These are phyloP conservation scores for Tricholoma saponaceum DNA, from an alignment of 768 basidiomycete genomes.

Conservation along the genomic window DNA sequence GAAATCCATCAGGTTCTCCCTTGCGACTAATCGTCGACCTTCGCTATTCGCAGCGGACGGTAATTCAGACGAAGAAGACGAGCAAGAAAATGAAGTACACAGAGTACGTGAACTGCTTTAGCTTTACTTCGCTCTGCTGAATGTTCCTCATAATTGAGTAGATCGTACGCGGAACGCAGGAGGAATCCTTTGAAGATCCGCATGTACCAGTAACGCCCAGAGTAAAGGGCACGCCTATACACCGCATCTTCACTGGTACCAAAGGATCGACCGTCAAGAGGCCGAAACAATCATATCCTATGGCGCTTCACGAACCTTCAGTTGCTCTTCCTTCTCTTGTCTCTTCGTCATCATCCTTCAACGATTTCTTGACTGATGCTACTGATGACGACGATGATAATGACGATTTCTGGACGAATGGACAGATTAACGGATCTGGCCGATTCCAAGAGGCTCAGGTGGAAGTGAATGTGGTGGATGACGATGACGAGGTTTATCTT, in stretches of 20 bases:
- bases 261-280: slow-evolving; percentile 15
- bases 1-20: slow-evolving; percentile 25
- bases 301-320: slow-evolving; percentile 15
- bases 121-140: not conserved
- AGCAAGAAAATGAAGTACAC: slow-evolving; percentile 19
- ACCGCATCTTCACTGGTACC: slow-evolving; percentile 27
- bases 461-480: not conserved
- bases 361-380: not conserved
- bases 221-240: slow-evolving; percentile 15
- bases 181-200: slow-evolving; percentile 15
- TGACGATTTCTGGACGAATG: not conserved
- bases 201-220: slow-evolving; percentile 16
- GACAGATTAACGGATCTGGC: not conserved
- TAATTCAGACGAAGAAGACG: slow-evolving; percentile 6
- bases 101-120: slow-evolving; percentile 11
- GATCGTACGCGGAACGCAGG: slow-evolving; percentile 24
- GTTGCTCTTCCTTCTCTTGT: slow-evolving; percentile 15
- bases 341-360: slow-evolving; percentile 6
- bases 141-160: not conserved
- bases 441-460: not conserved
- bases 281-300: slow-evolving; percentile 16
- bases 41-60: slow-evolving; percentile 15
- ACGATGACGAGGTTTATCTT: slow-evolving; percentile 15
- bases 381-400: slow-evolving; percentile 1
- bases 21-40: slow-evolving; percentile 17